Percentiles rank a stretch among this genome's conserved stretches.
phyloP scores from a whole-genome alignment of 306 rosid genomes.

The Luffa aegyptiaca region DNA sequence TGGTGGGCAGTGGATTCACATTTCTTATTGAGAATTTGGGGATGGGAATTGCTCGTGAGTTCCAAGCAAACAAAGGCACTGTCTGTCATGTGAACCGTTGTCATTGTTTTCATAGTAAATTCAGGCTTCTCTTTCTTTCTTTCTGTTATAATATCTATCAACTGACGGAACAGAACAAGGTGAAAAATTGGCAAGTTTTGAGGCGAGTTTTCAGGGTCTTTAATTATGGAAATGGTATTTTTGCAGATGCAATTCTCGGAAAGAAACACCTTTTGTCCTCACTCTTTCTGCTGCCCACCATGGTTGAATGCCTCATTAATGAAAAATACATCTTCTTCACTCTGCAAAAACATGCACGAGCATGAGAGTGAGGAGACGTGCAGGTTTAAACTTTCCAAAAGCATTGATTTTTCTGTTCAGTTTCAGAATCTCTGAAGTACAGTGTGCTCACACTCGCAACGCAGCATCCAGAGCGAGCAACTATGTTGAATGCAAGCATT shows the following conservation, averaged over 20 bases:
- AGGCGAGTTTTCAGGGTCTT: background rate
- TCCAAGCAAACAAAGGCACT: background rate
- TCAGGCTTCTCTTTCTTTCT: background rate
- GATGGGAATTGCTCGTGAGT: slow-evolving; percentile 2
- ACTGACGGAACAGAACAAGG: background rate
- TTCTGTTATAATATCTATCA: background rate
- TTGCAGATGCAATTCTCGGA: background rate
- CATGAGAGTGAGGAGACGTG: background rate
- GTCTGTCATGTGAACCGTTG: slow-evolving; percentile 3
- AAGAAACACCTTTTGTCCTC: background rate
- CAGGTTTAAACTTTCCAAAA: background rate
- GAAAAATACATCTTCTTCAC: background rate
- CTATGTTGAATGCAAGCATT: background rate
- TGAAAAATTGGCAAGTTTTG: background rate
- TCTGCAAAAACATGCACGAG: background rate
- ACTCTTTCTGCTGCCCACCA: background rate
- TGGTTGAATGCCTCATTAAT: background rate
- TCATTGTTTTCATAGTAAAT: background rate
- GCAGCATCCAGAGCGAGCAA: background rate
- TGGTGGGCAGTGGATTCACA: background rate
- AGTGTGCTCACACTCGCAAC: background rate
- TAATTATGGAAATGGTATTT: background rate
- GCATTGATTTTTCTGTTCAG: background rate
- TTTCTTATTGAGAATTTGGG: background rate
- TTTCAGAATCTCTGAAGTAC: background rate